Percentiles rank a stretch among this genome's conserved stretches.
These are phyloP conservation scores for Yarrowia sp. DNA, from an alignment of 805 yeast species.

Conservation along the genomic window DNA sequence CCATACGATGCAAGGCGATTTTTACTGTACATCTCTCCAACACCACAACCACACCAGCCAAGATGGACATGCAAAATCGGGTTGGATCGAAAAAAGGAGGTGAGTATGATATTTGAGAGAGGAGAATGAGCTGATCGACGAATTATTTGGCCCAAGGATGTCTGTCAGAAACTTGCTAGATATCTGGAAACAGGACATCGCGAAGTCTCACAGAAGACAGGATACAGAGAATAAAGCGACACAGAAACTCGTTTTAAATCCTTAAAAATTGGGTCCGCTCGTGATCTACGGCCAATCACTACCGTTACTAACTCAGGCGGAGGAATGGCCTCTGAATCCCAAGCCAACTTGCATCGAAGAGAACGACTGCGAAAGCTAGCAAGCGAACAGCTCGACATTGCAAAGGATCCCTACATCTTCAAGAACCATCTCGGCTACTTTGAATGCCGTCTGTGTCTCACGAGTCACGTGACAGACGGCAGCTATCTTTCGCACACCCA, in stretches of 20 bases:
- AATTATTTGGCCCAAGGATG: too few relatives aligned
- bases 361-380: conserved; percentile 67
- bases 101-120: conserved; percentile 28
- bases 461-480: conserved; percentile 76
- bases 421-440: conserved; percentile 78
- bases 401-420: conserved; percentile 77
- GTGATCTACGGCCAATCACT: not conserved
- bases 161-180: too few relatives aligned
- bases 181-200: too few relatives aligned
- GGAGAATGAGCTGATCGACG: not conserved
- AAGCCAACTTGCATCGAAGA: conserved; percentile 64
- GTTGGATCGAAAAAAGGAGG: conserved; percentile 86
- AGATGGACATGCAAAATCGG: conserved; percentile 84
- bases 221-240: too few relatives aligned
- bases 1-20: too few relatives aligned
- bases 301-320: conserved; percentile 48
- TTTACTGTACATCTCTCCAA: too few relatives aligned
- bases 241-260: too few relatives aligned
- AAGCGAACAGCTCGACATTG: conserved; percentile 43
- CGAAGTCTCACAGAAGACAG: too few relatives aligned
- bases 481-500: conserved; percentile 81
- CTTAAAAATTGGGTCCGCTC: not conserved
- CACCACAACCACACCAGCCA: not conserved
- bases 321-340: conserved; percentile 75
- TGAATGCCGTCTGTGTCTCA: conserved; percentile 81